Conservation (phyloP, 1,284 basidiomycete genomes). For the Ganoderma meredithae region DNA sequence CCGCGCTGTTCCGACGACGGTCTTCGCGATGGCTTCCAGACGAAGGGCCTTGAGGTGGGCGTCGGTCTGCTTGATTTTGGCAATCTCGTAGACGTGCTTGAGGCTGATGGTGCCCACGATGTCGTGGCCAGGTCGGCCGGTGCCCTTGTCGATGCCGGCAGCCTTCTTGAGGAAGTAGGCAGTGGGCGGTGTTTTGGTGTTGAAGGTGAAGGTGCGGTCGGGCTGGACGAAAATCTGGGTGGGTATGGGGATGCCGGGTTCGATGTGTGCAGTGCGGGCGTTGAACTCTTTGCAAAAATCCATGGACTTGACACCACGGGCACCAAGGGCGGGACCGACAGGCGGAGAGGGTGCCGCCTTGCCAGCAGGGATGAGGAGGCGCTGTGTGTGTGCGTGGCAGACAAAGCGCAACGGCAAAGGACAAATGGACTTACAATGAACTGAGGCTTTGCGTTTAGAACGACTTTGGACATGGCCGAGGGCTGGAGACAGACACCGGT, state of each 20-base stretch:
- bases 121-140: constrained; percentile 81
- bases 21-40: constrained; percentile 88
- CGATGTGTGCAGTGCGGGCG: constrained; percentile 88
- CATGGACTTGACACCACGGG: constrained; percentile 98
- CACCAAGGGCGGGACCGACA: constrained; percentile 96
- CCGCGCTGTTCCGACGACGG: constrained; percentile 85
- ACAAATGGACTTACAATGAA: constrained; percentile 60
- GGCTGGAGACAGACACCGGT: constrained; percentile 18
- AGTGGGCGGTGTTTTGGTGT: constrained; percentile 90
- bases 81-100: constrained; percentile 99
- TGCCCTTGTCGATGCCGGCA: constrained; percentile 90
- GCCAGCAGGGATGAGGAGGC: constrained; percentile 90
- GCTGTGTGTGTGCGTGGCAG: constrained; percentile 87
- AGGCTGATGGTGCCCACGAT: constrained; percentile 85
- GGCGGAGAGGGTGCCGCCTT: constrained; percentile 97
- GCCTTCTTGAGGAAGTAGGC: constrained; percentile 95
- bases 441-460: constrained; percentile 62
- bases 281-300: constrained; percentile 99
- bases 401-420: constrained; percentile 18
- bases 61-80: constrained; percentile 95
- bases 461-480: constrained; percentile 63
- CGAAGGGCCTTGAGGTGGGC: constrained; percentile 85
- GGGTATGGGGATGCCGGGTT: constrained; percentile 88
- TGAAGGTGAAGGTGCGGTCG: constrained; percentile 95
- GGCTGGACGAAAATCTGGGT: constrained; percentile 93